Conservation (phyloP, 805 yeast species). For the Saccharomycopsis synnaedendra region DNA sequence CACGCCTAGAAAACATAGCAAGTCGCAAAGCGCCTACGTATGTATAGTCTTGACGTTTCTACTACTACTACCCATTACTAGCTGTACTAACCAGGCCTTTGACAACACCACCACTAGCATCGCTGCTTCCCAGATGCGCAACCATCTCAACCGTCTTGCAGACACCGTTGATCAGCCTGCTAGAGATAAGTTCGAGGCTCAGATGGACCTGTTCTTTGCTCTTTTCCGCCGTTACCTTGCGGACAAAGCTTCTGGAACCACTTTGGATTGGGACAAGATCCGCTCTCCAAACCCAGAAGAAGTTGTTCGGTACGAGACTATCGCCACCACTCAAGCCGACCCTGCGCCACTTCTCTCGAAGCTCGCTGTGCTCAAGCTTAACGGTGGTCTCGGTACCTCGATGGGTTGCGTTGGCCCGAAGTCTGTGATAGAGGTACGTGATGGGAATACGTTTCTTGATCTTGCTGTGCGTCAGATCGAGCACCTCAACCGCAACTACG, state of each 20-base stretch:
- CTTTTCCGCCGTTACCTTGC: conserved; percentile 85
- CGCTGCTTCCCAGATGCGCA: conserved; percentile 97
- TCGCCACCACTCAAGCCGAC: conserved; percentile 30
- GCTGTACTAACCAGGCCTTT: conserved; percentile 45
- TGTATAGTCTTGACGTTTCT: conserved; percentile 21
- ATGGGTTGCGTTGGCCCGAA: conserved; percentile 99
- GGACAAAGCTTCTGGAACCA: conserved; percentile 77
- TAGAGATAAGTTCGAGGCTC: conserved; percentile 61
- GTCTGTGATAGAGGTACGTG: conserved; percentile 96
- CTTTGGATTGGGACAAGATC: conserved; percentile 92
- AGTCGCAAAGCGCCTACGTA: conserved; percentile 63
- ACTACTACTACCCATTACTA: background rate
- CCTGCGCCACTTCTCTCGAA: conserved; percentile 49
- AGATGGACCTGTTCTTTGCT: conserved; percentile 91
- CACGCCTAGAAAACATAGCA: conserved; percentile 43
- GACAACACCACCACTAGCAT: conserved; percentile 91
- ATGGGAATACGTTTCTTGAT: conserved; percentile 94
- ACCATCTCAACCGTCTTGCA: conserved; percentile 79
- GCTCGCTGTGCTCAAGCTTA: conserved; percentile 89
- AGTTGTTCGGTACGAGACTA: conserved; percentile 61
- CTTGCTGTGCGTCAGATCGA: conserved; percentile 95
- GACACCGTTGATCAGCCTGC: conserved; percentile 52
- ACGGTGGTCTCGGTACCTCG: conserved; percentile 98
- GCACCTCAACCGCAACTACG: conserved; percentile 80
- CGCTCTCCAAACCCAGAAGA: conserved; percentile 83